phyloP scores from a whole-genome alignment of 1,284 basidiomycete species.

The Chalciporus sp. region DNA sequence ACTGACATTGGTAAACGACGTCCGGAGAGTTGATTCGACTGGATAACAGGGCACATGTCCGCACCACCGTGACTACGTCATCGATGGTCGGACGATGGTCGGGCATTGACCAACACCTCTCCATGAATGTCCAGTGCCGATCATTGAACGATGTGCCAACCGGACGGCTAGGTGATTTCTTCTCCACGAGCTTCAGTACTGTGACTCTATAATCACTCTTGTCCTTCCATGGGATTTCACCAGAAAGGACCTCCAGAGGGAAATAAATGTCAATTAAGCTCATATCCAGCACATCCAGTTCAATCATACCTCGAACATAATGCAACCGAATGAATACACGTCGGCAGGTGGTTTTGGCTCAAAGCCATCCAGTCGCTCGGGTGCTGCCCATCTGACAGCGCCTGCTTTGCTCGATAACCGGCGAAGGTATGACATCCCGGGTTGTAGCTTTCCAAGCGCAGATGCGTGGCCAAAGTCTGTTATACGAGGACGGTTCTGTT shows the following conservation, averaged over 20 bases:
- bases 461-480: conserved; percentile 13
- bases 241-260: conserved; percentile 15
- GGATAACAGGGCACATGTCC: too few species aligned
- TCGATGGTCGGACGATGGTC: background rate
- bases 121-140: conserved; percentile 5
- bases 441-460: conserved; percentile 2
- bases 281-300: too few species aligned
- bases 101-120: conserved; percentile 4
- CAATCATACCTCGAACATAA: conserved; percentile 19
- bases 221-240: conserved; percentile 7
- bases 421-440: conserved; percentile 9
- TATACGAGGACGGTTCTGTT: conserved; percentile 3
- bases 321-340: conserved; percentile 10
- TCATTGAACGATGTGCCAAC: background rate
- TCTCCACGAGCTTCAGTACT: background rate
- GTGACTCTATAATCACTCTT: background rate
- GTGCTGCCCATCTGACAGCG: conserved; percentile 10
- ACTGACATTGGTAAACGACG: conserved; percentile 2
- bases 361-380: background rate
- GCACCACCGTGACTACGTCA: background rate
- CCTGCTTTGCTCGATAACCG: conserved; percentile 3
- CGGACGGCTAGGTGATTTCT: background rate
- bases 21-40: background rate
- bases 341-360: conserved; percentile 4
- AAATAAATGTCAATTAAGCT: too few species aligned